phyloP scores from a whole-genome alignment of 495 filamentous ascomycete genomes.

The Penicillium egyptiacum region DNA sequence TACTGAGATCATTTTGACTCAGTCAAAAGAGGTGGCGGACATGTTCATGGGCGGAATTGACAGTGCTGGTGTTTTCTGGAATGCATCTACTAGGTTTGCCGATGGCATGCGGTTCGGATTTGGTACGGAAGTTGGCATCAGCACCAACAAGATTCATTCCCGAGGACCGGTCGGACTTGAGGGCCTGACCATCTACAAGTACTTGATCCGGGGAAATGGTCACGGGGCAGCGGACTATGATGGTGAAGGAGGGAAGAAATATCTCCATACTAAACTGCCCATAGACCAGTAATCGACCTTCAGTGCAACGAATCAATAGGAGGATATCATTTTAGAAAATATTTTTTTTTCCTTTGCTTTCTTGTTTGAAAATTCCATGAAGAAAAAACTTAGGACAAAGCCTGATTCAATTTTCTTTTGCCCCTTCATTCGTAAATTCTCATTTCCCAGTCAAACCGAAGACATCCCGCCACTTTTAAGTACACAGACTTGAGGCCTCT shows the following conservation, averaged over 20 bases:
- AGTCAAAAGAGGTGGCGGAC: conserved; percentile 62
- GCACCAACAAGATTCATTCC: conserved; percentile 97
- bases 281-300: conserved; percentile 8
- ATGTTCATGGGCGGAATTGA: conserved; percentile 82
- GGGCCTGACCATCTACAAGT: conserved; percentile 96
- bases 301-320: neutral
- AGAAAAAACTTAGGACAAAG: conserved; percentile 34
- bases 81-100: conserved; percentile 89
- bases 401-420: conserved; percentile 39
- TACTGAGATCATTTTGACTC: conserved; percentile 87
- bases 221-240: conserved; percentile 75
- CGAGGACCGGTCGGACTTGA: conserved; percentile 92
- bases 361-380: conserved; percentile 25
- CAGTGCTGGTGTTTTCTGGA: conserved; percentile 94
- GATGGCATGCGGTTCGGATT: conserved; percentile 98
- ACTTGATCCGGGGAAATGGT: conserved; percentile 77
- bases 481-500: conserved; percentile 31
- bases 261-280: conserved; percentile 34
- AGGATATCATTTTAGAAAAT: conserved; percentile 17
- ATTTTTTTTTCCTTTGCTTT: conserved; percentile 20
- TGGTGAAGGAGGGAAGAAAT: conserved; percentile 53
- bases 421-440: conserved; percentile 29
- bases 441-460: conserved; percentile 27
- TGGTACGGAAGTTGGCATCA: conserved; percentile 96
- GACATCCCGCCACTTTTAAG: conserved; percentile 25